Conservation (phyloP, 768 basidiomycete genomes). For the Lentinula detonsa region DNA sequence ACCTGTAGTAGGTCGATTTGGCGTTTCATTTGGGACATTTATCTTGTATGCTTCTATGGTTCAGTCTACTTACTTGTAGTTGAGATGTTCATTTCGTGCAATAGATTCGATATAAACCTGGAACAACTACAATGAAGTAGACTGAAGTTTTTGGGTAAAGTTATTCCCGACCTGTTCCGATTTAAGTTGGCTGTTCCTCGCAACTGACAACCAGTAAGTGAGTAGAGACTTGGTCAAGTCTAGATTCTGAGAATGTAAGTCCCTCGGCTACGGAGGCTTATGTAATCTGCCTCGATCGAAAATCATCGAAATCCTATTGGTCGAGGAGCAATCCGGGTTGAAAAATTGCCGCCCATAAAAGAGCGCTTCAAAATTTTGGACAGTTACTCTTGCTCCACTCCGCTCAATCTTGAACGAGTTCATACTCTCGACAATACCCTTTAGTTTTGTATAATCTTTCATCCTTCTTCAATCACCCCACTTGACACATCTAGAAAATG, state of each 20-base stretch:
- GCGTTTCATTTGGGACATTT: background rate
- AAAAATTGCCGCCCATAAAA: background rate
- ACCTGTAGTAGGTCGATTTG: constrained; percentile 20
- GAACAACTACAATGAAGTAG: no score
- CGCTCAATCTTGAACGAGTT: background rate
- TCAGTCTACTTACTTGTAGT: background rate
- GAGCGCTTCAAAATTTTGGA: background rate
- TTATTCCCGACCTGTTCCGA: no score
- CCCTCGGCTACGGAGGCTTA: background rate
- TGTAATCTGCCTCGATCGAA: background rate
- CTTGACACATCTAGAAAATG: constrained; percentile 22
- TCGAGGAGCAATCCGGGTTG: background rate
- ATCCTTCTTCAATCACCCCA: background rate
- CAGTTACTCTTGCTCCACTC: background rate
- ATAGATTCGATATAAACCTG: no score
- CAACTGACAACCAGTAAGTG: no score
- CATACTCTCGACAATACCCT: background rate
- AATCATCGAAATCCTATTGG: constrained; percentile 6
- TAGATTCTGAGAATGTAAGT: no score
- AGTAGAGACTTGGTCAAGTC: no score
- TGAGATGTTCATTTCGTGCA: no score
- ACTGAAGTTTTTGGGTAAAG: no score
- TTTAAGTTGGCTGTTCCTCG: no score
- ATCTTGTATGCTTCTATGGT: background rate
- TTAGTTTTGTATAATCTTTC: constrained; percentile 7